Conservation (phyloP, 2,329 filamentous ascomycete species). For the Neurospora sp. region DNA sequence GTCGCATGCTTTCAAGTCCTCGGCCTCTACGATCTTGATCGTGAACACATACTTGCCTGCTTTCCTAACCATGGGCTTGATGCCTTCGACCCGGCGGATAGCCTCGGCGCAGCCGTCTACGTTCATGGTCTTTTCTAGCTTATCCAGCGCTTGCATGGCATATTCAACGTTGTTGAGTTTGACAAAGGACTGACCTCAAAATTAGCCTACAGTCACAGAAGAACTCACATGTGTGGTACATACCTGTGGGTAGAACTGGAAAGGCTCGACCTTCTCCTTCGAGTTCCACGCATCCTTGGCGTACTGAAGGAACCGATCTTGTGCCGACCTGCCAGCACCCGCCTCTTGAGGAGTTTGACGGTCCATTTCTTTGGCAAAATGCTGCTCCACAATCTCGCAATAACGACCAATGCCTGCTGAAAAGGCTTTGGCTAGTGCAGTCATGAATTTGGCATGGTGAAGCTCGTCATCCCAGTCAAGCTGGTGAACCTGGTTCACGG, state of each 20-base stretch:
- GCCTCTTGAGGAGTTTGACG: conserved; percentile 79
- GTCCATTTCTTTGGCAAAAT: conserved; percentile 88
- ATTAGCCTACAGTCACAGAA: background rate
- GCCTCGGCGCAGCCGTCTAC: conserved; percentile 83
- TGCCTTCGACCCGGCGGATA: conserved; percentile 62
- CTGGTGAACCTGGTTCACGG: conserved; percentile 74
- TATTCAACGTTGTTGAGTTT: conserved; percentile 98
- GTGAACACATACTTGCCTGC: conserved; percentile 93
- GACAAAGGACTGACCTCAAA: conserved; percentile 68
- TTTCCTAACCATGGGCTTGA: conserved; percentile 51
- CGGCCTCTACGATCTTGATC: conserved; percentile 95
- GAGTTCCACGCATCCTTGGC: conserved; percentile 88
- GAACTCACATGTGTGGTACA: conserved; percentile 20
- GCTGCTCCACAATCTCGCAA: conserved; percentile 80
- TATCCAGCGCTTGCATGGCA: conserved; percentile 84
- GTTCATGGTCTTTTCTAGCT: conserved; percentile 79
- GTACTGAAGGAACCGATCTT: conserved; percentile 87
- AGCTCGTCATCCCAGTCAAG: conserved; percentile 90
- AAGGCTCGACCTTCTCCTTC: conserved; percentile 89
- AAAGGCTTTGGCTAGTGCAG: conserved; percentile 75
- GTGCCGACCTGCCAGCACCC: conserved; percentile 66
- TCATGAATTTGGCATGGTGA: conserved; percentile 96
- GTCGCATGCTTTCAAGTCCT: conserved; percentile 97
- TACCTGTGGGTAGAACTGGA: conserved; percentile 91
- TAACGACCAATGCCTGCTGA: conserved; percentile 76